phyloP scores from a whole-genome alignment of 2,329 filamentous ascomycete species.

The Xylaria polymorpha region DNA sequence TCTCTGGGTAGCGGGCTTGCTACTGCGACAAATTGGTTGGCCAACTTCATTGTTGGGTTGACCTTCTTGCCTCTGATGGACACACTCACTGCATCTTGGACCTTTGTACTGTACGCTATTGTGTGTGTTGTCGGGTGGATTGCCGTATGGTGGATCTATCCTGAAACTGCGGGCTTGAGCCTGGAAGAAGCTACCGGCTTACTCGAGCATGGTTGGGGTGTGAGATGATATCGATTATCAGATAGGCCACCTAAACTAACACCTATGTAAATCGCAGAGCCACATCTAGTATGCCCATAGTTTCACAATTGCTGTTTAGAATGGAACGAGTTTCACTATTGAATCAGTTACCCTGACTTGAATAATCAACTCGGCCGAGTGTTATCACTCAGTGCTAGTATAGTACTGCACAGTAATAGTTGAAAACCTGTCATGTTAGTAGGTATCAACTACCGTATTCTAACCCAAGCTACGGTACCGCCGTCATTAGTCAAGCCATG shows the following conservation, averaged over 20 bases:
- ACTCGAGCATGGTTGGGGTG: constrained; percentile 79
- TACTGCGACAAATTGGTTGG: constrained; percentile 86
- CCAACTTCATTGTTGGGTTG: constrained; percentile 86
- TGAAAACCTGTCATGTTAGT: constrained; percentile 1
- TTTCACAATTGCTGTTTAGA: not conserved
- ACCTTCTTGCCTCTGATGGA: constrained; percentile 82
- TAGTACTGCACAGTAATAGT: not conserved
- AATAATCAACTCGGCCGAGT: not conserved
- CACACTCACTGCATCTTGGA: constrained; percentile 75
- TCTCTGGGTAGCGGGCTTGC: constrained; percentile 77
- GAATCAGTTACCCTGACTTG: not conserved
- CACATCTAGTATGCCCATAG: not conserved
- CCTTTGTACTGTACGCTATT: constrained; percentile 82
- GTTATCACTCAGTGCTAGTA: not conserved
- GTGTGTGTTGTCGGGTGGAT: constrained; percentile 77
- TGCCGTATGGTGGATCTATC: constrained; percentile 79
- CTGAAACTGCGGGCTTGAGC: constrained; percentile 84
- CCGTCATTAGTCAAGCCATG: constrained; percentile 6
- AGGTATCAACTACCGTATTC: constrained; percentile 11
- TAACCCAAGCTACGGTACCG: not conserved
- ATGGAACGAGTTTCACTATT: constrained; percentile 9
- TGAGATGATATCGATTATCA: too few relatives aligned
- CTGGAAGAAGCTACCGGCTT: constrained; percentile 83
- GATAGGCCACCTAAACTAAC: not conserved
- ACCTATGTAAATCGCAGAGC: not conserved